These are phyloP conservation scores for Leccinum longicurvipes DNA, from an alignment of 768 basidiomycete species.

Conservation along the genomic window DNA sequence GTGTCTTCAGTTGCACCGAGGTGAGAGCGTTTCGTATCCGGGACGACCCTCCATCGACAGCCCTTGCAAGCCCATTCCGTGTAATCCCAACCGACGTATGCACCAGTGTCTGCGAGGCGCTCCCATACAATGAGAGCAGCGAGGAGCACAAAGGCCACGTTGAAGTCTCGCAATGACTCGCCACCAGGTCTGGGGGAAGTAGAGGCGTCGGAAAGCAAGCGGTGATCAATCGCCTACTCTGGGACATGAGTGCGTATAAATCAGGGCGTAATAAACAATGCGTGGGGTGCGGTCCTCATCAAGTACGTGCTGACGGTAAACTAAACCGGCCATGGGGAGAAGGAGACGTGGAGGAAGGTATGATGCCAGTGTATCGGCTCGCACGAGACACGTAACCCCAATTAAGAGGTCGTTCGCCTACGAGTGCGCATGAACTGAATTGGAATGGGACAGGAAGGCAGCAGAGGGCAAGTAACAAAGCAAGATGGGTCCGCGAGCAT, in stretches of 20 bases:
- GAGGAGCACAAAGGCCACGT: slow-evolving; percentile 21
- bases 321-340: slow-evolving; percentile 24
- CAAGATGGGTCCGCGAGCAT: slow-evolving; percentile 49
- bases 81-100: slow-evolving; percentile 23
- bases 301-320: slow-evolving; percentile 24
- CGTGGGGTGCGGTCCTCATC: slow-evolving; percentile 26
- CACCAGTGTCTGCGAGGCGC: slow-evolving; percentile 22
- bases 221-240: slow-evolving; percentile 46
- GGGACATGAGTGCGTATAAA: slow-evolving; percentile 31
- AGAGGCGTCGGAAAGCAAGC: slow-evolving; percentile 30
- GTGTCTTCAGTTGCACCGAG: neutral
- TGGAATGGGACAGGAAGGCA: slow-evolving; percentile 45
- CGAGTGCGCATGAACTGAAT: slow-evolving; percentile 53
- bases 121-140: slow-evolving; percentile 36
- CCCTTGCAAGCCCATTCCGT: slow-evolving; percentile 28
- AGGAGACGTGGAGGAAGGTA: slow-evolving; percentile 27
- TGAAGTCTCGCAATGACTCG: slow-evolving; percentile 25
- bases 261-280: slow-evolving; percentile 45
- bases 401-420: slow-evolving; percentile 76
- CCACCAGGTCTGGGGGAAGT: slow-evolving; percentile 15
- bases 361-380: slow-evolving; percentile 72
- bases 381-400: slow-evolving; percentile 80
- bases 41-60: slow-evolving; percentile 20
- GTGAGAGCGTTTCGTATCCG: slow-evolving; percentile 7
- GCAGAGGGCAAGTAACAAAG: slow-evolving; percentile 38